phyloP scores from a whole-genome alignment of 352 stramenopile species.

The Pythium plurisporium region DNA sequence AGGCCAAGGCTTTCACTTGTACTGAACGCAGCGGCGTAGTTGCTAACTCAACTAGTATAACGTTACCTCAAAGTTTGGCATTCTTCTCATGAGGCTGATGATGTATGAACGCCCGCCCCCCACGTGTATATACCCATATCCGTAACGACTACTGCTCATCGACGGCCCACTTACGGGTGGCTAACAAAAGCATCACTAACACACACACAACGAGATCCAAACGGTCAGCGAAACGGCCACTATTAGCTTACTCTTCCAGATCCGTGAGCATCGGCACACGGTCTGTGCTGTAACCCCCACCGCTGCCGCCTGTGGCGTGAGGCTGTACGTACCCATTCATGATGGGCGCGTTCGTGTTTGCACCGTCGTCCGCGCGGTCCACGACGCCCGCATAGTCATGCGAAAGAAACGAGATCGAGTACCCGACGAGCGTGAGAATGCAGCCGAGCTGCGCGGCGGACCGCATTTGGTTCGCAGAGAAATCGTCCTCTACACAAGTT shows the following conservation, averaged over 20 bases:
- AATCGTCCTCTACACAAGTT: slow-evolving; percentile 36
- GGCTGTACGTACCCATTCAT: background rate
- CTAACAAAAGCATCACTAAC: no score
- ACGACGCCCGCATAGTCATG: slow-evolving; percentile 38
- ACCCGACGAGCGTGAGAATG: slow-evolving; percentile 70
- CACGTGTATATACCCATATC: no score
- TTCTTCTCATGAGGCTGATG: no score
- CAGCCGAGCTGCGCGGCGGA: slow-evolving; percentile 56
- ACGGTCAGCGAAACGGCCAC: background rate
- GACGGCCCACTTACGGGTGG: background rate
- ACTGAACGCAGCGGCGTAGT: no score
- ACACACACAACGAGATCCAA: background rate
- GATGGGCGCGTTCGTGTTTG: background rate
- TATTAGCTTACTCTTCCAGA: background rate
- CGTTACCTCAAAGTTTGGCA: no score
- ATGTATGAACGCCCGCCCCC: no score
- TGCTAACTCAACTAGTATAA: no score
- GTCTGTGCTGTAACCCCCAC: background rate
- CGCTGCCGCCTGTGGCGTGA: background rate
- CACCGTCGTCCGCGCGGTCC: background rate
- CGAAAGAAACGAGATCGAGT: slow-evolving; percentile 62
- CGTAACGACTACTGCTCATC: no score
- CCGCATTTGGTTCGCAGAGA: slow-evolving; percentile 50
- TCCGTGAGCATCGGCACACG: slow-evolving; percentile 4
- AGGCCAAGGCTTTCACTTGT: no score